A percentile compares a stretch with the other conserved stretches of the same genome.
These are phyloP conservation scores for Yamadazyma sp. DNA, from an alignment of 1,139 yeast species.

Conservation along the genomic window DNA sequence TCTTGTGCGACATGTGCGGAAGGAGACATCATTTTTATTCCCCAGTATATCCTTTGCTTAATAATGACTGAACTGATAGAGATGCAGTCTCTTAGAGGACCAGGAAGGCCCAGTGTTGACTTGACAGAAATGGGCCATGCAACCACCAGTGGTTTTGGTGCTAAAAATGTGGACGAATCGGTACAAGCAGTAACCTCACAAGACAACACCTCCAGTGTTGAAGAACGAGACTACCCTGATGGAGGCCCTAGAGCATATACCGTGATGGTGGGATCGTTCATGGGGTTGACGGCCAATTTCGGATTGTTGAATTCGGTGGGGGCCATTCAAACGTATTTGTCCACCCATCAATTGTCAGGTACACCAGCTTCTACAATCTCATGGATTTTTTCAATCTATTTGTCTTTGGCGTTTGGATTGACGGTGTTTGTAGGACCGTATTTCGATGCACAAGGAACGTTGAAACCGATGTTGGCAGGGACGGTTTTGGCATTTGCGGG, in stretches of 20 bases:
- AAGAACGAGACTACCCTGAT: conserved; percentile 49
- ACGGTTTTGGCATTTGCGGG: conserved; percentile 46
- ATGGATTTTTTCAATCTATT: conserved; percentile 68
- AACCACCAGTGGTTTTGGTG: background rate
- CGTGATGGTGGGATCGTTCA: conserved; percentile 63
- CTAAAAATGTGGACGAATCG: background rate
- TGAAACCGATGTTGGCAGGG: conserved; percentile 43
- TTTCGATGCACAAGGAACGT: conserved; percentile 52
- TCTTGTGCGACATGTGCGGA: no score
- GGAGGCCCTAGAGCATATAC: conserved; percentile 61
- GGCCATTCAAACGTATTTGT: conserved; percentile 60
- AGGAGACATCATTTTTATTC: no score
- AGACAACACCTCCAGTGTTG: background rate
- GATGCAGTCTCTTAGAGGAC: background rate
- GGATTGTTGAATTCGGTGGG: conserved; percentile 67
- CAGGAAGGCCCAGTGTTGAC: background rate
- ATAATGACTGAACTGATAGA: background rate
- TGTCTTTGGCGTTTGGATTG: conserved; percentile 55
- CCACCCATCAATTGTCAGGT: conserved; percentile 49
- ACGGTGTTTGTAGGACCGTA: conserved; percentile 49
- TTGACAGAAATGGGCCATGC: background rate
- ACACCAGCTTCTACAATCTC: conserved; percentile 49
- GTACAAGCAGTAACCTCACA: background rate
- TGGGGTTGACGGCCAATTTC: conserved; percentile 56
- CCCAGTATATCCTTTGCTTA: no score